A percentile compares a stretch with the other conserved stretches of the same genome.
Conservation (phyloP, 2,329 filamentous ascomycete species). For the Claviceps sp. region DNA sequence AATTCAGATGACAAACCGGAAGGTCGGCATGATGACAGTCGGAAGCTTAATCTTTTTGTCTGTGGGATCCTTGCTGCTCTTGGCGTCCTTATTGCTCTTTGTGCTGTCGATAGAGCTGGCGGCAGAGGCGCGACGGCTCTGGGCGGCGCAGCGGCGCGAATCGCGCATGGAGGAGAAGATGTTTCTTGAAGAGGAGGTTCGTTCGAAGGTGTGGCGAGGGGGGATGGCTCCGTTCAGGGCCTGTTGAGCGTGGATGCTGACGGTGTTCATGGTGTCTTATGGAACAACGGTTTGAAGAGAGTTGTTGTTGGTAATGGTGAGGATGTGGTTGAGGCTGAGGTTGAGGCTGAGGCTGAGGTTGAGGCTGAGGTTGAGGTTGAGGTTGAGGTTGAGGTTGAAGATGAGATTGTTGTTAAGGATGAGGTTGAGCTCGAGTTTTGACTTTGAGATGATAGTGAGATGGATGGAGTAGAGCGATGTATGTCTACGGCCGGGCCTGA, state of each 20-base stretch:
- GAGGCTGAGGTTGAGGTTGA: too few species aligned
- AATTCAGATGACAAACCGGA: slow-evolving; percentile 5
- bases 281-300: neutral
- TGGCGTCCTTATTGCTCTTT: neutral
- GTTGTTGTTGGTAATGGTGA: neutral
- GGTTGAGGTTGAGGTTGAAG: too few species aligned
- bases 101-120: neutral
- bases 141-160: neutral
- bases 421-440: too few species aligned
- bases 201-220: neutral
- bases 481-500: too few species aligned
- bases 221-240: neutral
- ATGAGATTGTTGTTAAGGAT: too few species aligned
- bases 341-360: too few species aligned
- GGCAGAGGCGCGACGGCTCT: slow-evolving; percentile 2
- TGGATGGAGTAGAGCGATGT: accelerated
- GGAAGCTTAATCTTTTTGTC: slow-evolving; percentile 3
- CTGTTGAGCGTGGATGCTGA: neutral
- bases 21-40: neutral
- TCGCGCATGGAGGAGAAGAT: slow-evolving; percentile 4
- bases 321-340: neutral
- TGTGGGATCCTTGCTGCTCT: slow-evolving; percentile 2
- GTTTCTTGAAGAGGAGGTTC: neutral
- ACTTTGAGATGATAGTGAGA: too few species aligned
- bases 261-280: neutral